Conservation (phyloP, 805 yeast genomes). For the Millerozyma miso region DNA sequence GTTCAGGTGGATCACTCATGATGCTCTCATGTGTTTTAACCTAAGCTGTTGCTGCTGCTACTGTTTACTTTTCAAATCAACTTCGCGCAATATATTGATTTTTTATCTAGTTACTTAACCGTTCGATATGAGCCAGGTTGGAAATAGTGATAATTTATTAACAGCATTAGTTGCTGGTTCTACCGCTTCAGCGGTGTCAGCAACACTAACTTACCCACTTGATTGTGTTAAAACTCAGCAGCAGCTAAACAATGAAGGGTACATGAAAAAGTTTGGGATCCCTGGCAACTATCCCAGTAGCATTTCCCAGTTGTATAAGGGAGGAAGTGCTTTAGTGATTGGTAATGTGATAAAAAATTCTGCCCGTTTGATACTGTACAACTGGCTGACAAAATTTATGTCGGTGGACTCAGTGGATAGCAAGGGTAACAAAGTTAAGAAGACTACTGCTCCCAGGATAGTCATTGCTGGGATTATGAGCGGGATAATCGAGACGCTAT, state of each 20-base stretch:
- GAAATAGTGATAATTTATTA: constrained; percentile 33
- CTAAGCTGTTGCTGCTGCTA: neutral
- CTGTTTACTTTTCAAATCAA: neutral
- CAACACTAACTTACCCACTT: constrained; percentile 65
- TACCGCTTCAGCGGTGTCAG: constrained; percentile 59
- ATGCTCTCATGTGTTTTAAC: neutral
- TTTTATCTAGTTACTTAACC: no score
- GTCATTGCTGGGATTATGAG: constrained; percentile 83
- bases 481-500: constrained; percentile 75
- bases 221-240: constrained; percentile 64
- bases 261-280: constrained; percentile 30
- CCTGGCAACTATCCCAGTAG: constrained; percentile 30
- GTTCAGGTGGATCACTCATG: neutral
- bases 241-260: constrained; percentile 49
- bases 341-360: constrained; percentile 74
- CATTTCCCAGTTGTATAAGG: constrained; percentile 41
- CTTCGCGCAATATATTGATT: neutral
- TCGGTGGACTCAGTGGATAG: constrained; percentile 37
- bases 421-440: constrained; percentile 40
- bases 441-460: constrained; percentile 71
- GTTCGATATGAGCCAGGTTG: constrained; percentile 1
- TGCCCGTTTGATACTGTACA: constrained; percentile 70
- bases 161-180: constrained; percentile 60
- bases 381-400: constrained; percentile 67
- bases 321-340: constrained; percentile 69